Evolutionary conservation across 2,329 filamentous ascomycete species (phyloP), one percentile per base, ranked within the genome.

Genomic region (Onygenales sp.): DNA sequence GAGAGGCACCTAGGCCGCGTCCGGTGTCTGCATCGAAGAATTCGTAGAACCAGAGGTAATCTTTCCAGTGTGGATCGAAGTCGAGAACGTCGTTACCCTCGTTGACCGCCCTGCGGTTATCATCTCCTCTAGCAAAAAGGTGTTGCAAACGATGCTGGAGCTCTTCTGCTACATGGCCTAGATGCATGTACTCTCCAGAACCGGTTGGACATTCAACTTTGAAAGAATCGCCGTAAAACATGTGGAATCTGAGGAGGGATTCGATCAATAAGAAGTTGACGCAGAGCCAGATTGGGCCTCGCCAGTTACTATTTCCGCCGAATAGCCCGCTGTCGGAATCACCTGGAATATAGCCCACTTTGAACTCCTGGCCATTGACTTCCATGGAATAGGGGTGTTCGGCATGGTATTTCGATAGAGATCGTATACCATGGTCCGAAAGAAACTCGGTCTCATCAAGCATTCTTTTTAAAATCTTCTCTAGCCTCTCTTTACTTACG

Each of bases 271-370:
- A 74, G 73, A 95, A 96, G 72, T 97, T 97, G 73, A 95, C 90
- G 58, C 89, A 93, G 48, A 96, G 79, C 92, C 92, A 97, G 61
- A 95, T 92, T 0, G 93, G 92, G 4, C 87, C 92, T 73, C 92
- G 83, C 92, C 92, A 97, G 72, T 97, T 97, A 70, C 90, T 95
- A 79, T 97, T 97, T 60, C 92, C 92, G 51, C 92, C 92, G 64
- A 97, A 97, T 5, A 97, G 80, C 3, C 89, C 89, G 64, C 88
- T 95, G 72, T 97, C 91, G 0, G 92, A 96, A 67, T 97, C 92
- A n/a, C 92, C 93, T 1, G 93, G 85, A 14, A 97, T 83, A 65
- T 97, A 97, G 62, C 84, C 81, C 42, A 97, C 92, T 54, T 84
- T 82, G 74, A 95, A 97, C 33, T 79, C 80, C 67, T 96, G 89